These are phyloP conservation scores for Nitzschia palea DNA, from an alignment of 108 stramenopile genomes.

Conservation along the genomic window DNA sequence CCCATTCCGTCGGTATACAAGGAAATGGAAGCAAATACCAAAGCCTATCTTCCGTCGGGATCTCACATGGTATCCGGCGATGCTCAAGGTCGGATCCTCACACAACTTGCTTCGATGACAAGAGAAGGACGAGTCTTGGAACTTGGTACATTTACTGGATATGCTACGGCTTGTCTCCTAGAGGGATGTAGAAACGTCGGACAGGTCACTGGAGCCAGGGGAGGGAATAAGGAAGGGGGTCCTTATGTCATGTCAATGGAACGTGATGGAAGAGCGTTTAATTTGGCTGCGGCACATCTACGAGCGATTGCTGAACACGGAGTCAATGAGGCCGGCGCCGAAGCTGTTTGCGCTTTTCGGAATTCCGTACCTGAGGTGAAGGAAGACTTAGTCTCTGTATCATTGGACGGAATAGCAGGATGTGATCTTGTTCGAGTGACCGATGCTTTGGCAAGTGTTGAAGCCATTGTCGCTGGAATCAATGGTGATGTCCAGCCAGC, in stretches of 20 bases:
- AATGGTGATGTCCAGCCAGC: conserved; percentile 22
- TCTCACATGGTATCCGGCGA: conserved; percentile 89
- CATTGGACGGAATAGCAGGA: conserved; percentile 41
- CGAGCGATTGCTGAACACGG: conserved; percentile 56
- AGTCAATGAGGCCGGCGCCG: conserved; percentile 50
- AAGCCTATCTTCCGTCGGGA: conserved; percentile 60
- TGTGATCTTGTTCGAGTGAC: conserved; percentile 68
- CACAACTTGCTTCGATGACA: conserved; percentile 72
- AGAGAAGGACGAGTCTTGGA: conserved; percentile 83
- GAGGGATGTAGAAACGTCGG: conserved; percentile 69
- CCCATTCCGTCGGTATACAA: conserved; percentile 53
- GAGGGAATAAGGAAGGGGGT: conserved; percentile 44
- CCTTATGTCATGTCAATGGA: conserved; percentile 83
- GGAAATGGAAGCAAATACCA: conserved; percentile 79
- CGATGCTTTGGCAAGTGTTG: conserved; percentile 78
- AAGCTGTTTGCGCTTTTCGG: conserved; percentile 45
- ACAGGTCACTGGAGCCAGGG: conserved; percentile 18
- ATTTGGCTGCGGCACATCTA: conserved; percentile 72
- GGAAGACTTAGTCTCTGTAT: conserved; percentile 36
- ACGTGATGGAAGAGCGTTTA: conserved; percentile 69
- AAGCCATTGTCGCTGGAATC: conserved; percentile 60
- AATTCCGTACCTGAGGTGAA: conserved; percentile 21
- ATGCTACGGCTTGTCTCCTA: conserved; percentile 86
- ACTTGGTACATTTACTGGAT: conserved; percentile 93
- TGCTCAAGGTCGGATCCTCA: conserved; percentile 78